Conservation (phyloP, 1,284 basidiomycete species). For the Papiliotrema fonsecae region DNA sequence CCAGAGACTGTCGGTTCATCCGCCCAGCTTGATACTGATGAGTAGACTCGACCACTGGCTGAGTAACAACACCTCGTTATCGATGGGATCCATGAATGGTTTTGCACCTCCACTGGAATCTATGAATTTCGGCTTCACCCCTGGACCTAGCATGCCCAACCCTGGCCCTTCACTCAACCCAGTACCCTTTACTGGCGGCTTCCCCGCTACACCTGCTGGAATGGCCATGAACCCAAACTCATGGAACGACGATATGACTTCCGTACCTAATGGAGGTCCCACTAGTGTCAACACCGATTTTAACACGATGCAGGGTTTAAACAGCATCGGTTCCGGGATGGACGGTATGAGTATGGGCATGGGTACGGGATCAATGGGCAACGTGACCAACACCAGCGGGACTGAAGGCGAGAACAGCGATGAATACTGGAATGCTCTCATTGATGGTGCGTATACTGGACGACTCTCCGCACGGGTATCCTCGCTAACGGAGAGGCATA, state of each 20-base stretch:
- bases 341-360: constrained; percentile 5
- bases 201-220: constrained; percentile 1
- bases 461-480: background rate
- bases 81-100: constrained; percentile 30
- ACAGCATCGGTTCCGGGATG: background rate
- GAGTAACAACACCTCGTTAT: constrained; percentile 38
- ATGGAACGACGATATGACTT: constrained; percentile 3
- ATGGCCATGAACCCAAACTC: constrained; percentile 4
- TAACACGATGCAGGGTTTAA: background rate
- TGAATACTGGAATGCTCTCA: constrained; percentile 48
- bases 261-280: background rate
- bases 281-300: background rate
- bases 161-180: constrained; percentile 1
- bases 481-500: constrained; percentile 8
- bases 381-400: background rate
- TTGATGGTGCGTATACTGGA: constrained; percentile 38
- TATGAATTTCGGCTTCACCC: background rate
- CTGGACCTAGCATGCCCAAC: background rate
- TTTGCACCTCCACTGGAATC: constrained; percentile 11
- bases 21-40: background rate
- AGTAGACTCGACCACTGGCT: constrained; percentile 46
- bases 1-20: constrained; percentile 33
- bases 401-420: constrained; percentile 34
- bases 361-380: constrained; percentile 3
- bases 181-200: background rate